Evolutionary conservation across 371 early-diverging fungal species (phyloP), one percentile per base, ranked within the genome.

Genomic region (Circinella minor): DNA sequence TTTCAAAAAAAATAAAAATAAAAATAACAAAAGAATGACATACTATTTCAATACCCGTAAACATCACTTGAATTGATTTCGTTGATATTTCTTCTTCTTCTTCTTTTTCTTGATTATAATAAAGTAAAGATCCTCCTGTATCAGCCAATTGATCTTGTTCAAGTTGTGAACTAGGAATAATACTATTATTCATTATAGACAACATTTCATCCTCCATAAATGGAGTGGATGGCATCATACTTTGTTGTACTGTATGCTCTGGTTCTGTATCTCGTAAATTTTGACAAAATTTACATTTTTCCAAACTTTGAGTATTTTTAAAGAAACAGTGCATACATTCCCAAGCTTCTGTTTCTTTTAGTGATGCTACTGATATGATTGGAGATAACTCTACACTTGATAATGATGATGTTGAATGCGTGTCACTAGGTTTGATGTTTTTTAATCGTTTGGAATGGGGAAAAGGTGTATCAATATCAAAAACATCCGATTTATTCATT

Each of bases 41-140:
- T 61, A 38, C 61, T 55, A 2, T n/a, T 18, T 6, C 9, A 43
- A 69, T 57, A n/a, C 64, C 63, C 15, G 69, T 69, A 13, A 69
- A 69, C 55, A 69, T 43, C 18, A 69, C 55, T n/a, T 55, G 63
- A 1, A 69, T 9, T 43, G 43, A 11, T 43, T 43, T 11, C 11
- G 1, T 43, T 43, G 43, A 43, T 11, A 11, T 6, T 1, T 43
- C 2, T 43, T 43, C 9, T 43, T 43, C 43, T 27, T 27, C 27
- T 27, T 27, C 27, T 27, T 27, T 2, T 27, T 27, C 27, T 27
- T 27, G 1, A 1, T 27, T 27, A 27, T 27, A 27, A 27, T 27
- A 27, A 27, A 27, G 27, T 27, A 27, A 27, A 27, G 27, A 43
- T 43, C 43, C 43, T 27, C 27, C 27, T 27, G 62, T 43, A 63